Evolutionary conservation across 352 stramenopile genomes (phyloP).

Genomic region (Globisporangium sylvaticum): DNA sequence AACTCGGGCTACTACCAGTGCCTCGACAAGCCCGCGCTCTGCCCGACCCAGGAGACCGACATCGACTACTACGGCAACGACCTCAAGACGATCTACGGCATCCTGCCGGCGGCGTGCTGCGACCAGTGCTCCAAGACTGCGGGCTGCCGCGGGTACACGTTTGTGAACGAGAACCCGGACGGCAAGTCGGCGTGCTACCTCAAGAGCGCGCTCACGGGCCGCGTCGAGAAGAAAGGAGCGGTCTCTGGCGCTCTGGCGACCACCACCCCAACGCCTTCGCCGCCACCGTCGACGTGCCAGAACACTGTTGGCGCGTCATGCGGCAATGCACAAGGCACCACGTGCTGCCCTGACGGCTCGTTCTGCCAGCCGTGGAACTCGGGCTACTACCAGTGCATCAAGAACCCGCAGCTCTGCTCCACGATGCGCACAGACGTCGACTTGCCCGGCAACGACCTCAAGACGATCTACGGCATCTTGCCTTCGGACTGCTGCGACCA

Average conservation of each 20-base stretch:
- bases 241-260: conserved; percentile 24
- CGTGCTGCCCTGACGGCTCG: conserved; percentile 41
- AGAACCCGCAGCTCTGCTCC: conserved; percentile 27
- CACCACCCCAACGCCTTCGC: not conserved
- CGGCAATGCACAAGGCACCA: conserved; percentile 29
- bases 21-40: conserved; percentile 28
- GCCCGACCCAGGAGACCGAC: conserved; percentile 36
- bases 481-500: conserved; percentile 37
- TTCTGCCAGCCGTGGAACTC: conserved; percentile 63
- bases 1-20: conserved; percentile 63
- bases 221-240: conserved; percentile 31
- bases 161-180: conserved; percentile 51
- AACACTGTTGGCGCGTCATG: conserved; percentile 36
- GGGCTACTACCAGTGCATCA: conserved; percentile 56
- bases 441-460: conserved; percentile 44
- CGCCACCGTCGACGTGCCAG: conserved; percentile 24
- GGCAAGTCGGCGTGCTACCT: conserved; percentile 52
- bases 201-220: conserved; percentile 26
- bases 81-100: conserved; percentile 34
- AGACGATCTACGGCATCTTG: conserved; percentile 35
- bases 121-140: conserved; percentile 35
- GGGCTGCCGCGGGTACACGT: conserved; percentile 55
- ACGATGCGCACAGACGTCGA: conserved; percentile 41
- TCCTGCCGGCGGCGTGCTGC: conserved; percentile 36
- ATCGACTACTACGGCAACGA: conserved; percentile 53